Conservation (phyloP, 495 filamentous ascomycete genomes). For the Glonium stellatum region DNA sequence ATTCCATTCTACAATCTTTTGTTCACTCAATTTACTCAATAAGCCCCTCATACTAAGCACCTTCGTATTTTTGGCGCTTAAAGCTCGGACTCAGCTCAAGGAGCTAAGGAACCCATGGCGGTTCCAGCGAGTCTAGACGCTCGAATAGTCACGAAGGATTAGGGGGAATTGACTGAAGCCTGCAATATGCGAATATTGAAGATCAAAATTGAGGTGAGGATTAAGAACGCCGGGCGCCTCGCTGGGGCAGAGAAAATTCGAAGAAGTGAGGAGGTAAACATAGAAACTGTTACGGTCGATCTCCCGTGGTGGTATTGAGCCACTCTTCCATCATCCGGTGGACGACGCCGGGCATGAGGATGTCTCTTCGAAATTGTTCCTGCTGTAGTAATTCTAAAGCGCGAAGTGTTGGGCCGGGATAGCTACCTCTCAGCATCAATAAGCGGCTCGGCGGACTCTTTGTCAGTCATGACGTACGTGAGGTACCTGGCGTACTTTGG, state of each 20-base stretch:
- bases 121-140: too few relatives aligned
- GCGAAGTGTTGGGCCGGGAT: constrained; percentile 76
- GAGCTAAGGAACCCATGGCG: too few relatives aligned
- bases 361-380: constrained; percentile 73
- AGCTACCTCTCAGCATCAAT: constrained; percentile 32
- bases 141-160: too few relatives aligned
- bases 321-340: constrained; percentile 54
- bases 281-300: neutral
- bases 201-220: too few relatives aligned
- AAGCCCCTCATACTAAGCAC: too few relatives aligned
- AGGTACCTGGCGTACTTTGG: constrained; percentile 80
- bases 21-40: too few relatives aligned
- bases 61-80: too few relatives aligned
- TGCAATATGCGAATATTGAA: too few relatives aligned
- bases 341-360: constrained; percentile 67
- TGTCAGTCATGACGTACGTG: constrained; percentile 34
- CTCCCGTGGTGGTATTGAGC: constrained; percentile 28
- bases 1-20: too few relatives aligned
- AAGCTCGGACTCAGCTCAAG: too few relatives aligned
- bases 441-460: neutral
- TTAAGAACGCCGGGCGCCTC: neutral
- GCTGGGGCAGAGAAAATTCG: neutral
- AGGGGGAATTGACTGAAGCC: too few relatives aligned
- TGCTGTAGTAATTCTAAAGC: constrained; percentile 76
- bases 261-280: neutral